Base-by-base conservation (phyloP, 768 basidiomycete species). In the Aureoboletus auriporus region DNA sequence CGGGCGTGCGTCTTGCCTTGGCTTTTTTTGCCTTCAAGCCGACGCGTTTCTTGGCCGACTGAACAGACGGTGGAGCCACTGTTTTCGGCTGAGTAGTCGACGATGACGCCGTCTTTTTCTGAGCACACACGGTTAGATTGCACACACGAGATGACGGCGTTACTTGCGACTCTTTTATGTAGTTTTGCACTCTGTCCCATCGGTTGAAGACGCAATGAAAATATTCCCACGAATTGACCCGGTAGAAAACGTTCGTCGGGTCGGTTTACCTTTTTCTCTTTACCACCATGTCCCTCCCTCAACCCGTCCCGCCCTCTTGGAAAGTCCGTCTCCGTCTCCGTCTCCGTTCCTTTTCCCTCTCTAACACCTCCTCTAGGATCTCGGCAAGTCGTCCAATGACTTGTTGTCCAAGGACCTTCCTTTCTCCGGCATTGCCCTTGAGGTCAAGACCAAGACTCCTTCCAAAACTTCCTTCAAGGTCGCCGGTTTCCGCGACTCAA, bases 331-430 rank as follows among this genome's bases (percentile, higher is more conserved):
- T 9, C 20, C 5, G 40, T 20, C 12, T 1, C 8, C 17, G 13
- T 1, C 13, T 16, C 26, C 8, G 37, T 5, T 8, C n/a, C 23
- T 27, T 10, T 20, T 27, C 37, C 53, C 48, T 52, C 58, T 14
- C 42, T 12, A 27, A 12, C 11, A 7, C 29, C n/a, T 16, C 13
- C 33, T 56, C 27, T 58, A 93, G 90, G 90, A 93, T 71, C 85
- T 93, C 60, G 95, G 95, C 72, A 98, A 97, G 82, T 93, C 93
- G 58, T 91, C 93, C 71, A 90, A 84, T 64, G 95, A 98, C 81
- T 74, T 98, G 55, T 78, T 99, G 60, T 77, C 77, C 68, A 93
- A 86, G 77, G 96, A 99, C 77, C 98, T 83, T 78, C 84, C 81
- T 61, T 86, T 91, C 82, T 67, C 74, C 45, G 82, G 81, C 29